Percentiles rank a stretch among this genome's conserved stretches.
Evolutionary conservation across 108 stramenopile genomes (phyloP).

Genomic region (Conticribra guillardii): DNA sequence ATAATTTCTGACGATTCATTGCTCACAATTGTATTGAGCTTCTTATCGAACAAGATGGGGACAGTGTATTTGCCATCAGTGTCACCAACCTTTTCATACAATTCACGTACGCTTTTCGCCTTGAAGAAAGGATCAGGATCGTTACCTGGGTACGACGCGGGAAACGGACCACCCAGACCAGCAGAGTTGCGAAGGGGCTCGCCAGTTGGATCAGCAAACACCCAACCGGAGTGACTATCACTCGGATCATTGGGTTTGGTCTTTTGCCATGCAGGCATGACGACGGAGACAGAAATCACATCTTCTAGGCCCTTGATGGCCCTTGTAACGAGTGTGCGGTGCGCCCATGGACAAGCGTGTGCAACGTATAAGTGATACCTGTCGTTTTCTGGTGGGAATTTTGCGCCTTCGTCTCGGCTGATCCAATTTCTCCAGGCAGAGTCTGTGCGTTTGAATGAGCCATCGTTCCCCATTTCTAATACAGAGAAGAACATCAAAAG

Average conservation of each 20-base stretch:
- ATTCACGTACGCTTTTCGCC: conserved; percentile 70
- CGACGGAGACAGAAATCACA: conserved; percentile 81
- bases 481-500: not conserved
- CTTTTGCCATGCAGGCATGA: conserved; percentile 86
- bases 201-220: conserved; percentile 76
- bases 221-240: conserved; percentile 94
- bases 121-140: conserved; percentile 74
- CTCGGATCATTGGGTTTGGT: conserved; percentile 77
- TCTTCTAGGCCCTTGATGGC: conserved; percentile 92
- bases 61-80: conserved; percentile 92
- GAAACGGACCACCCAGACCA: conserved; percentile 80
- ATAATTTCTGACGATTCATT: conserved; percentile 98
- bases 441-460: conserved; percentile 56
- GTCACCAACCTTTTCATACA: conserved; percentile 84
- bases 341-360: conserved; percentile 81
- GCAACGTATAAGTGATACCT: conserved; percentile 83
- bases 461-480: conserved; percentile 42
- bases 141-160: conserved; percentile 69
- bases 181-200: conserved; percentile 66
- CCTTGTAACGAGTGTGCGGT: conserved; percentile 84
- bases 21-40: conserved; percentile 93
- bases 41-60: conserved; percentile 96
- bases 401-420: conserved; percentile 47
- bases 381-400: conserved; percentile 73
- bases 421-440: conserved; percentile 70